Conservation (phyloP, 306 rosid genomes). For the Cucumis hystrix region DNA sequence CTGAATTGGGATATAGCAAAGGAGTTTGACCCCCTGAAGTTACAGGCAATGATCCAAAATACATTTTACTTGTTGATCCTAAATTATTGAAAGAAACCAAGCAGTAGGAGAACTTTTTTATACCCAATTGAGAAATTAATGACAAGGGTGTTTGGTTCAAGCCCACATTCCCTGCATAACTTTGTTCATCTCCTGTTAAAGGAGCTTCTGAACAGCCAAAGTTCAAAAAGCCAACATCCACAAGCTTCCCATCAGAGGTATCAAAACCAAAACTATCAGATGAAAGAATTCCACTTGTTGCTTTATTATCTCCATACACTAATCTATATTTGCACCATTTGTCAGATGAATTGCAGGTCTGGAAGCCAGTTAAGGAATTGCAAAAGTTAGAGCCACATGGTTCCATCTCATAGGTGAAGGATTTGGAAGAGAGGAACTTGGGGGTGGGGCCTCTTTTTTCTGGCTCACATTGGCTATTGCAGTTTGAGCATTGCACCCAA, state of each 20-base stretch:
- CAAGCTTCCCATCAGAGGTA: background rate
- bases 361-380: background rate
- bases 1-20: background rate
- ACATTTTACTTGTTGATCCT: background rate
- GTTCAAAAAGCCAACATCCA: slow-evolving; percentile 7
- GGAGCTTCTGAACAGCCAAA: slow-evolving; percentile 12
- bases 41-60: slow-evolving; percentile 13
- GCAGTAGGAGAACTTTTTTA: slow-evolving; percentile 16
- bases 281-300: slow-evolving; percentile 7
- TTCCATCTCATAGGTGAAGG: background rate
- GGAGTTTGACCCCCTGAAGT: slow-evolving; percentile 14
- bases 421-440: background rate
- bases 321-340: slow-evolving; percentile 1
- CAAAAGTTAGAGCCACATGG: slow-evolving; percentile 9
- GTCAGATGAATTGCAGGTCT: background rate
- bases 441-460: background rate
- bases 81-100: slow-evolving; percentile 3
- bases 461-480: background rate
- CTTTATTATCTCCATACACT: background rate
- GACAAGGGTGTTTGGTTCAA: slow-evolving; percentile 4
- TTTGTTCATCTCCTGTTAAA: background rate
- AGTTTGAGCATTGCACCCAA: slow-evolving; percentile 8
- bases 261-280: slow-evolving; percentile 12
- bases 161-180: background rate
- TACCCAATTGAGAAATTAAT: slow-evolving; percentile 8